These are phyloP conservation scores for Erigeron canadensis DNA, from an alignment of 129 eudicot genomes.

Conservation along the genomic window DNA sequence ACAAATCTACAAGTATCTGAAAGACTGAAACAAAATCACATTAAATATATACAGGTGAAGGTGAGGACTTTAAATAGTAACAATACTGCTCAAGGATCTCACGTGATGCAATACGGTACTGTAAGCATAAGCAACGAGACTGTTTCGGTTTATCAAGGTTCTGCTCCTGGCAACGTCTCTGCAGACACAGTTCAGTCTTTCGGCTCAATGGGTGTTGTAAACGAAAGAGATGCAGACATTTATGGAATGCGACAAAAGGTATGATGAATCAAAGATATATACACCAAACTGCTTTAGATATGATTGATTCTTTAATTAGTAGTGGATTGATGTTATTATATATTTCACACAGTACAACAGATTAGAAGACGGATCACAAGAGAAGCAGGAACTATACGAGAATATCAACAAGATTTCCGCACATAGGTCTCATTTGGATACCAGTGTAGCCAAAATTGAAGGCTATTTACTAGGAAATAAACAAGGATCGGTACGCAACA, in stretches of 20 bases:
- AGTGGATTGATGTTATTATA: not conserved
- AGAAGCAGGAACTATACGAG: conserved; percentile 47
- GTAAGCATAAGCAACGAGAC: conserved; percentile 23
- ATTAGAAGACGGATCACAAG: conserved; percentile 14
- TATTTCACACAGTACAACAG: conserved; percentile 40
- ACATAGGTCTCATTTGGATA: conserved; percentile 58
- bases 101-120: conserved; percentile 56
- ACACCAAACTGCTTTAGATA: no score
- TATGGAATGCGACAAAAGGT: not conserved
- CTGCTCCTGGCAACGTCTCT: conserved; percentile 44
- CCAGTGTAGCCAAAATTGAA: conserved; percentile 48
- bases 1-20: not conserved
- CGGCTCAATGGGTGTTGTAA: not conserved
- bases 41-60: conserved; percentile 35
- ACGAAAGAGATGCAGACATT: not conserved
- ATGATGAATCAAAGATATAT: not conserved
- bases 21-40: not conserved
- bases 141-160: conserved; percentile 48
- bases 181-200: conserved; percentile 4
- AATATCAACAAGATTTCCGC: conserved; percentile 38
- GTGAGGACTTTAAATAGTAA: conserved; percentile 24
- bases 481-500: no score
- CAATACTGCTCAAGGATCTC: conserved; percentile 31
- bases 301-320: not conserved
- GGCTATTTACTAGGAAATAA: conserved; percentile 28